Conservation (phyloP, 2,329 filamentous ascomycete genomes). For the Colletotrichum aenigma region DNA sequence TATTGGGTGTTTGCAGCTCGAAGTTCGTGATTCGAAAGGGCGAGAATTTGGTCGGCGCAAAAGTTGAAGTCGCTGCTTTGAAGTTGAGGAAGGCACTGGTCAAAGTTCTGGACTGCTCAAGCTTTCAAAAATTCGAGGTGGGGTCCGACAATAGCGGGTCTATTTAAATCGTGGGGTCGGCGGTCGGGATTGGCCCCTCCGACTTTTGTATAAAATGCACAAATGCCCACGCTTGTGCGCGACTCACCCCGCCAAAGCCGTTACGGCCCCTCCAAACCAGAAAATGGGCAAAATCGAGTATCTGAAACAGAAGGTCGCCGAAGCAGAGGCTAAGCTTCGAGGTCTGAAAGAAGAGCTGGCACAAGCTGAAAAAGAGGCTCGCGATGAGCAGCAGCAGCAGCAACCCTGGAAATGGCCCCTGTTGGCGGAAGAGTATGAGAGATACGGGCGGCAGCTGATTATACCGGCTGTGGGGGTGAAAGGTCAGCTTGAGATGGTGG, state of each 20-base stretch:
- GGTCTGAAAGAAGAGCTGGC: slow-evolving; percentile 49
- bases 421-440: slow-evolving; percentile 73
- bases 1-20: not conserved
- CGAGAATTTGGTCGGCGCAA: not conserved
- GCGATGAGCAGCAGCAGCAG: not conserved
- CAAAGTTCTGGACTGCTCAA: not conserved
- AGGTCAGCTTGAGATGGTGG: slow-evolving; percentile 49
- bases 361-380: slow-evolving; percentile 36
- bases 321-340: slow-evolving; percentile 52
- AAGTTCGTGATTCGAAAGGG: not conserved
- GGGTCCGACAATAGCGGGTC: not conserved
- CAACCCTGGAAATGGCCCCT: slow-evolving; percentile 69
- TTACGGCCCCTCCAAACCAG: not conserved
- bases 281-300: slow-evolving; percentile 43
- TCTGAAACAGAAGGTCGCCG: slow-evolving; percentile 51
- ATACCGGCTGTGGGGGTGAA: slow-evolving; percentile 79
- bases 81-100: not conserved
- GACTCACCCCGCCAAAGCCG: not conserved
- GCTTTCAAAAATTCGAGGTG: slow-evolving; percentile 18
- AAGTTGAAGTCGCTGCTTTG: not conserved
- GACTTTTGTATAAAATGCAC: not conserved
- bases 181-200: slow-evolving; percentile 5
- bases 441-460: slow-evolving; percentile 92
- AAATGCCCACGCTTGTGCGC: not conserved
- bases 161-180: not conserved